A percentile compares a stretch with the other conserved stretches of the same genome.
phyloP scores from a whole-genome alignment of 2,329 filamentous ascomycete genomes.

The Pestalotiopsis sp. region DNA sequence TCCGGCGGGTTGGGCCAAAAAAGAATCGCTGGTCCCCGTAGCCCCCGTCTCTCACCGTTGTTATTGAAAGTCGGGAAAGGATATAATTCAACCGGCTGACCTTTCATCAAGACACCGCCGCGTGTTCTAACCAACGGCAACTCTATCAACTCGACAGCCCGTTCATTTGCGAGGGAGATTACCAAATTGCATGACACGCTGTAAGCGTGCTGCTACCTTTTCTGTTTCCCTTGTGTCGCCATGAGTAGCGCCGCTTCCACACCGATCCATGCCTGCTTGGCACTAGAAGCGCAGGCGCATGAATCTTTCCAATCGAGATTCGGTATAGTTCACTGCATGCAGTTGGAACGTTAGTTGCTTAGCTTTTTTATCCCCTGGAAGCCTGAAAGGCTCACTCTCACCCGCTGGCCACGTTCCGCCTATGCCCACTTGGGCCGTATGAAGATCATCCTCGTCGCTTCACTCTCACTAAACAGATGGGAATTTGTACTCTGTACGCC shows the following conservation, averaged over 20 bases:
- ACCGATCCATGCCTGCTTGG: not conserved
- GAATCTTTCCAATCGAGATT: not conserved
- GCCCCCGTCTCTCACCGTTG: not conserved
- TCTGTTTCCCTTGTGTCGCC: not conserved
- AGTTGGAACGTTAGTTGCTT: not conserved
- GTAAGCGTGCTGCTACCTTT: not conserved
- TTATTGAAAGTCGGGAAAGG: not conserved
- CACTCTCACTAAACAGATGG: not conserved
- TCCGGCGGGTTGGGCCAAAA: not conserved
- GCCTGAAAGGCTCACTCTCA: not conserved
- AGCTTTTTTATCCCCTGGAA: not conserved
- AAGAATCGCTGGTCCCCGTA: not conserved
- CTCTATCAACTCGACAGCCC: not conserved
- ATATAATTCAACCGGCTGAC: not conserved
- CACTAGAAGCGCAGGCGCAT: not conserved
- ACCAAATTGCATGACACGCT: not conserved
- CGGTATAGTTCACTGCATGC: not conserved
- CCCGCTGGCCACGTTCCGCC: not conserved
- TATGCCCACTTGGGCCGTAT: not conserved
- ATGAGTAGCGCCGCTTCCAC: not conserved
- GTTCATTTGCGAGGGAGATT: not conserved
- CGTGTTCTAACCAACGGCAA: not conserved
- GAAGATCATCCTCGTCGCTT: slow-evolving; percentile 1
- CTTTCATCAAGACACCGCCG: not conserved
- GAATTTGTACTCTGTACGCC: not conserved